phyloP scores from a whole-genome alignment of 2,329 filamentous ascomycete genomes.

The Beauveria australis region DNA sequence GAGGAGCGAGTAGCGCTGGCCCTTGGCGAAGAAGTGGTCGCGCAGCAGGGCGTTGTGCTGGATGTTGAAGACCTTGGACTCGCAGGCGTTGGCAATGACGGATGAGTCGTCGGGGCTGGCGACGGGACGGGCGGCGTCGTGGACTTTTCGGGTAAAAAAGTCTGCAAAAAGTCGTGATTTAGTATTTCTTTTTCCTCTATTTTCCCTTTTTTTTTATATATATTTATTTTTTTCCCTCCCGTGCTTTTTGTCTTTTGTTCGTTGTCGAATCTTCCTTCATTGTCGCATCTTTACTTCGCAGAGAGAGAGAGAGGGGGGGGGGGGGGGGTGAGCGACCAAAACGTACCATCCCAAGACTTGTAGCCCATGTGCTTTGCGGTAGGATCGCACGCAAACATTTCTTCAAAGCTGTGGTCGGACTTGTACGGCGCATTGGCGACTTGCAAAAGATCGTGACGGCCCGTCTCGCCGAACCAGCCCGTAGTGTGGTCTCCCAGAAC shows the following conservation, averaged over 20 bases:
- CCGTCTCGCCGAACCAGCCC: slow-evolving; percentile 50
- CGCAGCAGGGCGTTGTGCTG: slow-evolving; percentile 41
- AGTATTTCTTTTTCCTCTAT: not conserved
- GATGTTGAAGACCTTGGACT: slow-evolving; percentile 51
- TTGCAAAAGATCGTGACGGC: slow-evolving; percentile 38
- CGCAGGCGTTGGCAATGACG: slow-evolving; percentile 56
- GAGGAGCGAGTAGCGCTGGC: slow-evolving; percentile 56
- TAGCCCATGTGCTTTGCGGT: slow-evolving; percentile 49
- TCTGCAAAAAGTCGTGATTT: slow-evolving; percentile 20
- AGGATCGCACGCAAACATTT: slow-evolving; percentile 54
- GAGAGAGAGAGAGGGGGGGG: too few relatives aligned
- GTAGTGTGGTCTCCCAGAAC: slow-evolving; percentile 36
- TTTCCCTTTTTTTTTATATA: not conserved
- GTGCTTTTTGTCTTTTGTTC: not conserved
- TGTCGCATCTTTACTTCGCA: too few relatives aligned
- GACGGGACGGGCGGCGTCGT: slow-evolving; percentile 47
- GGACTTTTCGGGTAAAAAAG: slow-evolving; percentile 58
- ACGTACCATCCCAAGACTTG: slow-evolving; percentile 55
- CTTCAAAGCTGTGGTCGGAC: slow-evolving; percentile 42
- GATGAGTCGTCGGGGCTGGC: slow-evolving; percentile 44
- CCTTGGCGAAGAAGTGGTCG: slow-evolving; percentile 61
- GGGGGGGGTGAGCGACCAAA: not conserved
- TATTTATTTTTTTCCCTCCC: not conserved
- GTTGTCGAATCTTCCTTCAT: too few relatives aligned
- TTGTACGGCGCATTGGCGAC: slow-evolving; percentile 41